Conservation (phyloP, 306 rosid genomes). For the Acacia confusa region DNA sequence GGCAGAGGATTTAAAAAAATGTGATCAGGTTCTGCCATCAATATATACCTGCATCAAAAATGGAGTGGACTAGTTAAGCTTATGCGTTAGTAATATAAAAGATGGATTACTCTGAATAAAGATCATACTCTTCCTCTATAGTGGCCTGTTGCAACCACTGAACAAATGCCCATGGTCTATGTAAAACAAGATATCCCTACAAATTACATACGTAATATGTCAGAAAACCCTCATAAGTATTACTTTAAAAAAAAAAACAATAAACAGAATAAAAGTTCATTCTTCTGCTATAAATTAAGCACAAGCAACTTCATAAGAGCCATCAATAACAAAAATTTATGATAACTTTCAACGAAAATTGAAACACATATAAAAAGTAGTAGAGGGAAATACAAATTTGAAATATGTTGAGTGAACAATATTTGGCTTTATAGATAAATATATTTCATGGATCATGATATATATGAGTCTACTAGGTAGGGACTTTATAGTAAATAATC, state of each 20-base stretch:
- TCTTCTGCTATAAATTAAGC: not conserved
- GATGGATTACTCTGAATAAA: slow-evolving; percentile 24
- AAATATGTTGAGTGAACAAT: slow-evolving; percentile 9
- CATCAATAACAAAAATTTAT: not conserved
- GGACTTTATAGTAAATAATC: no score
- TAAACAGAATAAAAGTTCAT: not conserved
- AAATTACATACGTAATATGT: slow-evolving; percentile 19
- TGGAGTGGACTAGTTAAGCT: slow-evolving; percentile 18
- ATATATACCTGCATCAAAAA: slow-evolving; percentile 51
- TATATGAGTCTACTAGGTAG: no score
- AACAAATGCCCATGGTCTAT: slow-evolving; percentile 98
- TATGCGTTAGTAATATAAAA: not conserved
- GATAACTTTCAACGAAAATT: not conserved
- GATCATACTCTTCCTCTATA: slow-evolving; percentile 87
- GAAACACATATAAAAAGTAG: not conserved
- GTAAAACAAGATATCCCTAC: slow-evolving; percentile 90
- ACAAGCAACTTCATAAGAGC: not conserved
- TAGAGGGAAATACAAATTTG: not conserved
- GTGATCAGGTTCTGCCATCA: no score
- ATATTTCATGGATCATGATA: slow-evolving; percentile 2
- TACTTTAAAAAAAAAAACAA: not conserved
- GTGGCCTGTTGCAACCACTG: slow-evolving; percentile 88
- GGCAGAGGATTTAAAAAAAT: no score
- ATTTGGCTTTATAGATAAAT: not conserved
- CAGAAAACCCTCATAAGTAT: slow-evolving; percentile 23